A percentile compares a stretch with the other conserved stretches of the same genome.
These are phyloP conservation scores for Fusarium sp. DNA, from an alignment of 2,329 filamentous ascomycete species.

Conservation along the genomic window DNA sequence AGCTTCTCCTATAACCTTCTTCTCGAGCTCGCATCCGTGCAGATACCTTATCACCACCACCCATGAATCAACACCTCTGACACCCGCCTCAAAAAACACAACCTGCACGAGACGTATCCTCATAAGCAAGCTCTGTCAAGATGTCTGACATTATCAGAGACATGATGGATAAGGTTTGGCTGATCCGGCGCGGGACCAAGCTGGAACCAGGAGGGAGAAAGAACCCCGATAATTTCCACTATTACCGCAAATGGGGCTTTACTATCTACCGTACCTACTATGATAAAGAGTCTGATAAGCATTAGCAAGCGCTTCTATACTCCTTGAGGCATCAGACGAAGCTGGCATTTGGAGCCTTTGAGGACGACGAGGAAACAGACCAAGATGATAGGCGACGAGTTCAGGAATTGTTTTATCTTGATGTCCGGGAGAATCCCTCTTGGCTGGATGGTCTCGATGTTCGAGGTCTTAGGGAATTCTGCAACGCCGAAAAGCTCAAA, in stretches of 20 bases:
- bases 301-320: background rate
- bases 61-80: no score
- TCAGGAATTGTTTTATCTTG: background rate
- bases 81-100: background rate
- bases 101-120: rapidly evolving
- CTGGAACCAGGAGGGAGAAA: rapidly evolving
- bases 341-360: background rate
- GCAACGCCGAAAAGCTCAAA: background rate
- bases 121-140: rapidly evolving
- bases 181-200: background rate
- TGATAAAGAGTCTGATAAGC: background rate
- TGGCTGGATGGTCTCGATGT: rapidly evolving
- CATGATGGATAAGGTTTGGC: rapidly evolving
- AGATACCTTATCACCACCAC: no score
- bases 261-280: conserved; percentile 22
- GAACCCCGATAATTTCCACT: background rate
- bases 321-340: background rate
- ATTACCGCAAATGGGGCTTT: conserved; percentile 21
- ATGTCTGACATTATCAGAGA: background rate
- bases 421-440: background rate
- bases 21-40: no score
- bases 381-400: rapidly evolving
- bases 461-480: rapidly evolving
- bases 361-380: rapidly evolving
- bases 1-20: no score